Evolutionary conservation across 2,329 filamentous ascomycete species (phyloP).

Genomic region (Fusarium mundagurra): DNA sequence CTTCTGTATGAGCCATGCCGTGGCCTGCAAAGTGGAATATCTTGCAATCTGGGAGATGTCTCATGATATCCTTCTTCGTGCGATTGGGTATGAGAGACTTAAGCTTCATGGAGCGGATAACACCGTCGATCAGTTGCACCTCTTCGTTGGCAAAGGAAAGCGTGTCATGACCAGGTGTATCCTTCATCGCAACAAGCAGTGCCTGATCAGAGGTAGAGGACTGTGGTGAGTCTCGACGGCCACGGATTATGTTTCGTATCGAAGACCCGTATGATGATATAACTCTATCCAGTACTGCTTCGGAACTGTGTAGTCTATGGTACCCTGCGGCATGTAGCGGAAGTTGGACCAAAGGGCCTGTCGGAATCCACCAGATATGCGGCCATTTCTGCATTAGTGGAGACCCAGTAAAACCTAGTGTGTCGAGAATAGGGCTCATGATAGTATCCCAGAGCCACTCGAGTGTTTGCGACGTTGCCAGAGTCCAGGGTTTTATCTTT

Average conservation of each 20-base stretch:
- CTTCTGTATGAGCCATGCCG: neutral
- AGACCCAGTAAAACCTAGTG: neutral
- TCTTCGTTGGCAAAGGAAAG: neutral
- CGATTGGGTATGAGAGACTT: neutral
- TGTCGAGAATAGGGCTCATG: neutral
- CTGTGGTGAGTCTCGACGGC: neutral
- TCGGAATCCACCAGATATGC: neutral
- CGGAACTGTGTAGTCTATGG: neutral
- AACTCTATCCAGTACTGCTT: fast-evolving
- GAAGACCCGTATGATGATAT: neutral
- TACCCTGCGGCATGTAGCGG: neutral
- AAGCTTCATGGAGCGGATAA: neutral
- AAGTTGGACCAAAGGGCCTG: neutral
- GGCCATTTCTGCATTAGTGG: fast-evolving
- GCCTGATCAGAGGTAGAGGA: neutral
- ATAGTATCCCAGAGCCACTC: neutral
- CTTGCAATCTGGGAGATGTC: neutral
- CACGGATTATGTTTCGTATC: neutral
- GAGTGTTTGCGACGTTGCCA: neutral
- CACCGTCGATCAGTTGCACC: fast-evolving
- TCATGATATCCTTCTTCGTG: neutral
- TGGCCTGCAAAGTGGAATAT: slow-evolving; percentile 11
- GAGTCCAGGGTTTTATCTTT: neutral
- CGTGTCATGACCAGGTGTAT: neutral
- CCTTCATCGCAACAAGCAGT: neutral